phyloP scores from a whole-genome alignment of 2,329 filamentous ascomycete species.

The Didymellaceae sp. region DNA sequence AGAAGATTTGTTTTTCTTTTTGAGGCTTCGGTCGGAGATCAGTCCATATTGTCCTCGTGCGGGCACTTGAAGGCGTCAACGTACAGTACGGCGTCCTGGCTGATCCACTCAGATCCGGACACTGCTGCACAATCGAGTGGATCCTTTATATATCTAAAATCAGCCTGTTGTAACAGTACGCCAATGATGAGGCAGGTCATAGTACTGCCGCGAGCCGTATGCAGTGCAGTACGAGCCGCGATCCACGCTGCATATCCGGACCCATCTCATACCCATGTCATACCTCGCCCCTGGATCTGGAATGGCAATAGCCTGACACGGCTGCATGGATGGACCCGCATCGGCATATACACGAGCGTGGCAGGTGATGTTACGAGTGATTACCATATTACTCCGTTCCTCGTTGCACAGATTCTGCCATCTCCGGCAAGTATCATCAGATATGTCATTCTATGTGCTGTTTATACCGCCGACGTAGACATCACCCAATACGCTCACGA shows the following conservation, averaged over 20 bases:
- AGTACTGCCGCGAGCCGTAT: neutral
- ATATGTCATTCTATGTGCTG: too few species aligned
- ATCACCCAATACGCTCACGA: neutral
- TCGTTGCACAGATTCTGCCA: too few species aligned
- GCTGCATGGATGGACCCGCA: too few species aligned
- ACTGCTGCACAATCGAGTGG: neutral
- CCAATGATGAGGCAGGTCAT: neutral
- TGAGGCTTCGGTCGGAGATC: constrained; percentile 2
- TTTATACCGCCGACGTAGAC: too few species aligned
- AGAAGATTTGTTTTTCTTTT: constrained; percentile 12
- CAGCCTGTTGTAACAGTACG: neutral
- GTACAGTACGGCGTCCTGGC: neutral
- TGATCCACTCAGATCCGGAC: constrained; percentile 3
- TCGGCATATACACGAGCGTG: too few species aligned
- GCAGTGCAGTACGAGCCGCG: neutral
- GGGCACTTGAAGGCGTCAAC: neutral
- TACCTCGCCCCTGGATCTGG: constrained; percentile 1
- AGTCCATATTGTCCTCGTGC: neutral
- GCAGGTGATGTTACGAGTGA: too few species aligned
- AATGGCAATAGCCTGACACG: too few species aligned
- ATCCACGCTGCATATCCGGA: constrained; percentile 6
- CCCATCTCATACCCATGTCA: constrained; percentile 7
- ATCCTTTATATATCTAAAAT: neutral
- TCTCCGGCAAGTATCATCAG: too few species aligned
- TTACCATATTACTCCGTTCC: too few species aligned